Evolutionary conservation across 371 early-diverging fungal genomes (phyloP).

Genomic region (Mortierella sp.): DNA sequence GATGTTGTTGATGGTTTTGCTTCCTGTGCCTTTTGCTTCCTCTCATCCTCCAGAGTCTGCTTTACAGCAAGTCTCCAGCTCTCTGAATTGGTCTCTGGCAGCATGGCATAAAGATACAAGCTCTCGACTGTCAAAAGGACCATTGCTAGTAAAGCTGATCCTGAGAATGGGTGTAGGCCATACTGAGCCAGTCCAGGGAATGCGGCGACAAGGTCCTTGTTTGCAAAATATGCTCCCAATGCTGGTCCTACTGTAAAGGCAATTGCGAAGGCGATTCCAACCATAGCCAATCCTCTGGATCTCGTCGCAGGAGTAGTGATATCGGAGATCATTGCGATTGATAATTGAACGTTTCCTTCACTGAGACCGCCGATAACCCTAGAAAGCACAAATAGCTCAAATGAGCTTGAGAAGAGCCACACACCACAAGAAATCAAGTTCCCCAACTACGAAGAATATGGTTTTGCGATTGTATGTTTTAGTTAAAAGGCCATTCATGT

Average conservation of each 20-base stretch:
- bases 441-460: conserved; percentile 70
- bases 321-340: conserved; percentile 95
- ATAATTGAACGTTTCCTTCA: conserved; percentile 97
- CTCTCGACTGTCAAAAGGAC: conserved; percentile 85
- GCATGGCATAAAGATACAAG: conserved; percentile 71
- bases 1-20: neutral
- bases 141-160: conserved; percentile 89
- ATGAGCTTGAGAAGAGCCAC: conserved; percentile 90
- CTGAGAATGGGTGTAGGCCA: conserved; percentile 82
- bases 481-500: neutral
- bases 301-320: conserved; percentile 84
- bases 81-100: conserved; percentile 87
- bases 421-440: conserved; percentile 87
- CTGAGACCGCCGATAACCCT: conserved; percentile 93
- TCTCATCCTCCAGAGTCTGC: conserved; percentile 31
- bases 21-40: conserved; percentile 2
- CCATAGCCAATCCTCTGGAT: conserved; percentile 88
- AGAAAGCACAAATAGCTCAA: conserved; percentile 87
- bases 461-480: neutral
- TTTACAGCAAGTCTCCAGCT: conserved; percentile 48
- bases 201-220: conserved; percentile 69
- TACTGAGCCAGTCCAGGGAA: conserved; percentile 67
- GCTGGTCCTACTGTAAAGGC: conserved; percentile 98
- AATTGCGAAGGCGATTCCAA: conserved; percentile 96
- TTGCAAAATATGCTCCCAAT: conserved; percentile 92